Conservation (phyloP, 2,329 filamentous ascomycete genomes). For the Cladorrhinum sp. region DNA sequence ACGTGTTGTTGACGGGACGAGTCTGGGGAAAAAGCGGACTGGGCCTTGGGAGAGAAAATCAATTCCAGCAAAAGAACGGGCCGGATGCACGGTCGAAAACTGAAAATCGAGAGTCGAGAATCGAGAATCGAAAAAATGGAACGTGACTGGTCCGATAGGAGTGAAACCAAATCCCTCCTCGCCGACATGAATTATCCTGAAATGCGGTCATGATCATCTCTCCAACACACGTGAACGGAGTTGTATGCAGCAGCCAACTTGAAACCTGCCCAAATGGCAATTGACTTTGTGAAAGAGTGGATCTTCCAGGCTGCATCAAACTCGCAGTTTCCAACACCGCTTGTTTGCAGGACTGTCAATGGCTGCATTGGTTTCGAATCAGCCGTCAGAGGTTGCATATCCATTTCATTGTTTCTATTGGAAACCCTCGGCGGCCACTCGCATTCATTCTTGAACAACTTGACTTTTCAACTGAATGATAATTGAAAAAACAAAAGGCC, state of each 20-base stretch:
- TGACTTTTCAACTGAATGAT: too few species aligned
- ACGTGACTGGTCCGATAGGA: conserved; percentile 4
- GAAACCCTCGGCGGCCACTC: neutral
- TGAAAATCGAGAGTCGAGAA: neutral
- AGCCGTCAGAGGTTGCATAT: neutral
- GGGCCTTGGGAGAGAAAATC: neutral
- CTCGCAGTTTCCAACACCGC: neutral
- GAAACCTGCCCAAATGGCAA: neutral
- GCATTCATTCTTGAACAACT: neutral
- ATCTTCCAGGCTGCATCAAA: neutral
- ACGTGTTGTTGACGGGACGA: neutral
- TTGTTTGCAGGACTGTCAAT: neutral
- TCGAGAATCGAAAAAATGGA: neutral
- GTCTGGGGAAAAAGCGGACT: neutral
- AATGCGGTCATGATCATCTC: conserved; percentile 4
- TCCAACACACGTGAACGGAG: conserved; percentile 1
- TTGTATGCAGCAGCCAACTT: conserved; percentile 1
- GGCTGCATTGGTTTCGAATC: neutral
- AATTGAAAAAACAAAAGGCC: conserved; percentile 7
- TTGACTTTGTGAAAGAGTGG: neutral
- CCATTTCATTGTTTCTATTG: neutral
- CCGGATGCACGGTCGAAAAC: too few species aligned
- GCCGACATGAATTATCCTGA: neutral
- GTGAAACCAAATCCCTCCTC: neutral
- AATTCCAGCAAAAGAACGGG: too few species aligned